phyloP scores from a whole-genome alignment of 1,139 yeast species.

The Yamadazyma taylorii region DNA sequence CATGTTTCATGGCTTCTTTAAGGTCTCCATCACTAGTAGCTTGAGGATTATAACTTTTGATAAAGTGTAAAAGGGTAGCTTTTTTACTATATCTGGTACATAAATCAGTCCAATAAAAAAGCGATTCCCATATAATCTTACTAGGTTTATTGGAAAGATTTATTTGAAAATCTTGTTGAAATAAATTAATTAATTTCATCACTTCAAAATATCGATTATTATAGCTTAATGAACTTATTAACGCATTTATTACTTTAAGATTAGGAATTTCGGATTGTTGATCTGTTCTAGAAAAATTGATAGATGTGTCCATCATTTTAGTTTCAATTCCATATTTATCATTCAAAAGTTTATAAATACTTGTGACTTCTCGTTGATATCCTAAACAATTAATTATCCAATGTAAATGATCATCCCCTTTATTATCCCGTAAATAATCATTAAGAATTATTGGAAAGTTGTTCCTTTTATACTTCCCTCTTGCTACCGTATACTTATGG shows the following conservation, averaged over 20 bases:
- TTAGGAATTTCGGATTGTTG: conserved; percentile 22
- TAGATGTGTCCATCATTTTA: conserved; percentile 22
- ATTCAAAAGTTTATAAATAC: conserved; percentile 28
- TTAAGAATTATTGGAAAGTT: conserved; percentile 7
- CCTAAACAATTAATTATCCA: conserved; percentile 37
- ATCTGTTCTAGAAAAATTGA: conserved; percentile 4
- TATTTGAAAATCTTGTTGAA: conserved; percentile 33
- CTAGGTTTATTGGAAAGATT: conserved; percentile 17
- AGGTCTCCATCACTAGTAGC: conserved; percentile 13
- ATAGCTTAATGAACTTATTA: conserved; percentile 33
- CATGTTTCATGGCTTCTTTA: conserved; percentile 32
- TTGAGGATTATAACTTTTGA: conserved; percentile 16
- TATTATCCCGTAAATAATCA: conserved; percentile 9
- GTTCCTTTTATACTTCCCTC: conserved; percentile 2
- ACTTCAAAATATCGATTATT: conserved; percentile 32
- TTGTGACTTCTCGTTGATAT: conserved; percentile 24
- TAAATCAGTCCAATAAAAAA: conserved; percentile 39
- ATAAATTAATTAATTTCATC: conserved; percentile 35
- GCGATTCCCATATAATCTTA: conserved; percentile 35
- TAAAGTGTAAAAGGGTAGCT: conserved; percentile 27
- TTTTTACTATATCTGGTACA: conserved; percentile 28
- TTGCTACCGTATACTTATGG: conserved; percentile 2
- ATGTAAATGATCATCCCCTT: conserved; percentile 16
- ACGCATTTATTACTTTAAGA: conserved; percentile 25
- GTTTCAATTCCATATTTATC: conserved; percentile 35